Base-by-base conservation (phyloP, 192 early-diverging fungal genomes). In the Spizellomyces sp. region DNA sequence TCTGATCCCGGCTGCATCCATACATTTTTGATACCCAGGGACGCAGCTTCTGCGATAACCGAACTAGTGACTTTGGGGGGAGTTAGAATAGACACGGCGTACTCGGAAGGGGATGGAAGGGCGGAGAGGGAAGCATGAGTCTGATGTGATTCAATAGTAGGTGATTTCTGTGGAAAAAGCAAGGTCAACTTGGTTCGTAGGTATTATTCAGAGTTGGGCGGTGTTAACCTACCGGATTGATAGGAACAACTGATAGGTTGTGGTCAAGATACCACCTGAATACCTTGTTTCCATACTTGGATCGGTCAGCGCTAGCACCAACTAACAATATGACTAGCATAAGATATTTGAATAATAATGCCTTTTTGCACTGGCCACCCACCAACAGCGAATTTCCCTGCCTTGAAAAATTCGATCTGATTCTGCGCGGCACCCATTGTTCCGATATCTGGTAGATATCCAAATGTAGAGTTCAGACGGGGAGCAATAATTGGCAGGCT, bases 251-350 rank as follows among this genome's bases (percentile, higher is more conserved):
- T n/a, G 58, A 7, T n/a, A 81, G 61, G 17, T 60, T 27, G 15
- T 73, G 72, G 43, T 71, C 54, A 12, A 78, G 52, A 66, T 80
- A 93, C 91, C 92, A 96, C 45, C 81, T 75, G 41, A 96, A 84
- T 9, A 96, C 90, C 66, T 86, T 89, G 84, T 94, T 92, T 54
- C 94, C 94, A 77, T 88, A 93, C 81, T 96, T 96, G 45, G 84
- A 50, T 10, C 75, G 80, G 69, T 92, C 87, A 43, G 75, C 73
- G 36, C 86, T 88, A 5, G 94, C 94, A 12, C 94, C 94, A 5
- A 93, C 92, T 58, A 54, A 54, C 12, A 12, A 12, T 0, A 12
- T 54, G 50, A 54, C 17, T 0, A 54, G 50, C 50, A 12, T 19
- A 54, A 54, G 14, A 54, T 4, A 54, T 2, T 54, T 54, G 14